Conservation (phyloP, 176 grass and related monocot species). For the Luzula sylvatica region DNA sequence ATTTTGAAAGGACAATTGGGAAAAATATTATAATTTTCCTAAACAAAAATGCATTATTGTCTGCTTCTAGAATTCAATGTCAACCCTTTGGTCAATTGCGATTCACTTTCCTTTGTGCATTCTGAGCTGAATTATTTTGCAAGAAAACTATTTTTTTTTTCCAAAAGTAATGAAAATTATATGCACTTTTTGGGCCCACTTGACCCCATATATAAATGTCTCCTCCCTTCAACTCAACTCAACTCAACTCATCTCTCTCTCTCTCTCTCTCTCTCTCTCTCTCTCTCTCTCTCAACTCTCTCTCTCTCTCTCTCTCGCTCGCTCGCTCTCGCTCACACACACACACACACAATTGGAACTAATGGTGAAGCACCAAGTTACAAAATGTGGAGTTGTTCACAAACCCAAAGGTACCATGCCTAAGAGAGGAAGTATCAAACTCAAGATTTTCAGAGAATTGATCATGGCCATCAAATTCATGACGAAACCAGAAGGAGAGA, state of each 20-base stretch:
- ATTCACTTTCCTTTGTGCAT: no score
- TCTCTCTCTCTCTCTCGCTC: not conserved
- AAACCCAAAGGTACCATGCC: not conserved
- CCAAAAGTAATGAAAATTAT: no score
- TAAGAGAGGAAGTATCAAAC: slow-evolving; percentile 11
- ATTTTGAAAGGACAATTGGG: no score
- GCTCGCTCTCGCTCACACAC: not conserved
- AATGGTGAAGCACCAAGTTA: not conserved
- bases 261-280: not conserved
- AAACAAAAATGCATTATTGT: no score
- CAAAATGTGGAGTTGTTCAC: not conserved
- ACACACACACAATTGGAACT: no score
- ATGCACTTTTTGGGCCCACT: no score
- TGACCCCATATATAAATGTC: not conserved
- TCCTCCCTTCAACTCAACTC: not conserved
- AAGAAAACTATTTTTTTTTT: no score
- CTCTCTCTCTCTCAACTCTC: not conserved
- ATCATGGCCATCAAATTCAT: not conserved
- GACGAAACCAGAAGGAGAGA: not conserved
- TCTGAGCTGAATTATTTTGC: no score
- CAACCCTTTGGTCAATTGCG: no score
- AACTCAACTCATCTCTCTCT: not conserved
- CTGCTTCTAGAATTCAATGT: no score
- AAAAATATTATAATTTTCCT: no score
- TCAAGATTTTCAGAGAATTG: slow-evolving; percentile 16